Percentiles rank a stretch among this genome's conserved stretches.
Conservation (phyloP, 306 rosid species). For the Gleditsia sinensis region DNA sequence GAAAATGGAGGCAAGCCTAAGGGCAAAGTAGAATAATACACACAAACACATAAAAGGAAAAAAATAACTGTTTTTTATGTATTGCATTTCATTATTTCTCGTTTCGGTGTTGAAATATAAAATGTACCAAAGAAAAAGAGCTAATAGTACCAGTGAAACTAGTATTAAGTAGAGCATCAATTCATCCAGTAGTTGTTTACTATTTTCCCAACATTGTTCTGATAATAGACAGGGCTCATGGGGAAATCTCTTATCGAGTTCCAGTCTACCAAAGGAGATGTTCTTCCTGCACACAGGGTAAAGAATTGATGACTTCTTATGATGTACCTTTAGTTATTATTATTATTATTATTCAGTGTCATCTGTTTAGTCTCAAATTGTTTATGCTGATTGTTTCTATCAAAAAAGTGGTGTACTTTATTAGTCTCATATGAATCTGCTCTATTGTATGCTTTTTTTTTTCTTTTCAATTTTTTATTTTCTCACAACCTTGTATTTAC, state of each 20-base stretch:
- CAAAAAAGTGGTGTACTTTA: not conserved
- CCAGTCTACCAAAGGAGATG: slow-evolving; percentile 85
- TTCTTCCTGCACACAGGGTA: slow-evolving; percentile 99
- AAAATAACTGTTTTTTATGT: slow-evolving; percentile 4
- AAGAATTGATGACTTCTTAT: slow-evolving; percentile 6
- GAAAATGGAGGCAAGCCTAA: slow-evolving; percentile 1
- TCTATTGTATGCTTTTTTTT: no score
- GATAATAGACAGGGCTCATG: slow-evolving; percentile 86
- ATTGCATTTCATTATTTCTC: not conserved
- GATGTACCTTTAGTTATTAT: not conserved
- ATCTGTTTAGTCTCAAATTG: slow-evolving; percentile 19
- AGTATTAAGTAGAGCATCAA: slow-evolving; percentile 19
- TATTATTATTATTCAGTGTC: not conserved
- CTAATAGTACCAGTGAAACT: not conserved
- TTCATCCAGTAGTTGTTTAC: slow-evolving; percentile 29
- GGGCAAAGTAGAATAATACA: not conserved
- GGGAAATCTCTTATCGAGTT: slow-evolving; percentile 91
- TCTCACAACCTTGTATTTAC: no score
- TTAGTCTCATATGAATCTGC: no score
- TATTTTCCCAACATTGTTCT: slow-evolving; percentile 27
- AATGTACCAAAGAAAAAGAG: slow-evolving; percentile 7
- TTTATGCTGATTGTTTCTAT: not conserved
- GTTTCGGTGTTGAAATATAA: not conserved
- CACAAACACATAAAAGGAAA: not conserved
- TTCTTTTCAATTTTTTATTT: no score